Conservation (phyloP, 1,284 basidiomycete species). For the Apiotrichum montevideense region DNA sequence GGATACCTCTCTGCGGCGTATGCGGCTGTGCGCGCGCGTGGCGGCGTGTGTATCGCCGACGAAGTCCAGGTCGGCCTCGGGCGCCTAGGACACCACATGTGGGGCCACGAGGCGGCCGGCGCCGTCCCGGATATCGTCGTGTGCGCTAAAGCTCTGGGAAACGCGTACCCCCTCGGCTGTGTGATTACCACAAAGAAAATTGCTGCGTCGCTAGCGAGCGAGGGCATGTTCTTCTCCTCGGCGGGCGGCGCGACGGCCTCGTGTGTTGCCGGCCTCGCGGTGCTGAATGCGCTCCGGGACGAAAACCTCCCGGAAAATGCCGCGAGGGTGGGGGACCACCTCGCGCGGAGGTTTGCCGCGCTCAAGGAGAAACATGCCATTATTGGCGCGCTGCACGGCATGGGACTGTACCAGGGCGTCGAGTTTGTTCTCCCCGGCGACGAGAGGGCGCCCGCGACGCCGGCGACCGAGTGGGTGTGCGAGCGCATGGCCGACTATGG, state of each 20-base stretch:
- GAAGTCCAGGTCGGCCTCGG: constrained; percentile 16
- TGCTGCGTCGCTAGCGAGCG: constrained; percentile 4
- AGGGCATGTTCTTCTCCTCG: constrained; percentile 20
- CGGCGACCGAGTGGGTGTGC: constrained; percentile 12
- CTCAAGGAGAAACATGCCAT: neutral
- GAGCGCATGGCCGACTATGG: constrained; percentile 13
- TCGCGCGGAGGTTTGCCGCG: neutral
- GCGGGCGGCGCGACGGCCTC: constrained; percentile 20
- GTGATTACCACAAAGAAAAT: constrained; percentile 10
- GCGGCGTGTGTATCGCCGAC: constrained; percentile 12
- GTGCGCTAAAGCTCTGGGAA: constrained; percentile 11
- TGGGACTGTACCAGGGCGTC: constrained; percentile 14
- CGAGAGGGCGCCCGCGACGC: neutral
- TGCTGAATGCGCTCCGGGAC: constrained; percentile 10
- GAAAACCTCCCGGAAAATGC: constrained; percentile 10
- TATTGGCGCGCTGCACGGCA: constrained; percentile 7
- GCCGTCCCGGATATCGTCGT: constrained; percentile 10
- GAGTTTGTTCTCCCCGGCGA: constrained; percentile 6
- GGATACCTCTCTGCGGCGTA: constrained; percentile 6
- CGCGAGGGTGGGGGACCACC: constrained; percentile 1
- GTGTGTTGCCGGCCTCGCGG: constrained; percentile 10
- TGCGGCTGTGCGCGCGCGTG: neutral
- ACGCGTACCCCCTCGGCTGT: constrained; percentile 9
- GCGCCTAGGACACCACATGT: constrained; percentile 6
- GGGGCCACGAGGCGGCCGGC: constrained; percentile 5